phyloP scores from a whole-genome alignment of 768 basidiomycete genomes.

The Suillus subaureus region DNA sequence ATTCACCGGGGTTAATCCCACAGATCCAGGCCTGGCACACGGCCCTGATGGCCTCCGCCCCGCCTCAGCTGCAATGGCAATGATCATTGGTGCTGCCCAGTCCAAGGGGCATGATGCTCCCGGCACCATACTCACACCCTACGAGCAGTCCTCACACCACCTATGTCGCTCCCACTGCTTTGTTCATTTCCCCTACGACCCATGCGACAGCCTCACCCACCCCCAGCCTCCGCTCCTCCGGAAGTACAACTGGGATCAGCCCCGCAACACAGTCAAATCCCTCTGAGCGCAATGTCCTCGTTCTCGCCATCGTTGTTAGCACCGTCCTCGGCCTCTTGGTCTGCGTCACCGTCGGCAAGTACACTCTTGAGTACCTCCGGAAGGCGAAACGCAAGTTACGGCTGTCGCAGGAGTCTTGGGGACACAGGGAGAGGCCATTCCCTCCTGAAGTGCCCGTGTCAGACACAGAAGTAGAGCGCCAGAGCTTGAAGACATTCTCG shows the following conservation, averaged over 20 bases:
- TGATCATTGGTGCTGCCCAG: conserved; percentile 7
- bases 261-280: conserved; percentile 11
- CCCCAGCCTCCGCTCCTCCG: conserved; percentile 13
- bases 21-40: neutral
- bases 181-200: neutral
- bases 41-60: conserved; percentile 9
- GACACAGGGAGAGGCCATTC: conserved; percentile 6
- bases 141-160: conserved; percentile 7
- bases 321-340: conserved; percentile 18
- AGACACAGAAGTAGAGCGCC: neutral
- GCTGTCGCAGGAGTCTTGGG: conserved; percentile 12
- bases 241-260: conserved; percentile 13
- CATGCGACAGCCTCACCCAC: neutral
- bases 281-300: conserved; percentile 9
- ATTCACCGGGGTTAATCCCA: neutral
- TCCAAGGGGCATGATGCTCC: conserved; percentile 8
- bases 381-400: conserved; percentile 7
- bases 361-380: neutral
- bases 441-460: neutral
- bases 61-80: conserved; percentile 8
- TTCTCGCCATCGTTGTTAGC: conserved; percentile 19
- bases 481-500: conserved; percentile 8
- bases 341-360: conserved; percentile 1
- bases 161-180: neutral
- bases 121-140: conserved; percentile 16